Conservation (phyloP, 306 rosid species). For the Castanopsis chinensis region DNA sequence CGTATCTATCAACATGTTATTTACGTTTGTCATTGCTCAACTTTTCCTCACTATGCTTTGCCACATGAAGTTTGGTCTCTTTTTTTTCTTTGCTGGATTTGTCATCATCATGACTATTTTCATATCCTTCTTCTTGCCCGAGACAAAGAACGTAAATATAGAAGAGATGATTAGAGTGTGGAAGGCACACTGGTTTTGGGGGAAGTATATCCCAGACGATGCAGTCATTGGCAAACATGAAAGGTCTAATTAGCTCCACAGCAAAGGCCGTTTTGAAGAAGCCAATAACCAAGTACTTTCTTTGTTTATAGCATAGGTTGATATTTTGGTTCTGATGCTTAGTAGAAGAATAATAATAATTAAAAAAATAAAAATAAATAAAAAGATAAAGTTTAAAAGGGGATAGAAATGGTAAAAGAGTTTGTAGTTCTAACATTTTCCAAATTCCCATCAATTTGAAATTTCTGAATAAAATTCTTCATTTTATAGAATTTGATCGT, state of each 20-base stretch:
- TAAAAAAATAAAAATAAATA: too few species aligned
- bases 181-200: constrained; percentile 64
- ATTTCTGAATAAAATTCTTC: too few species aligned
- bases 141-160: constrained; percentile 51
- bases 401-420: too few species aligned
- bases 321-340: too few species aligned
- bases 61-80: constrained; percentile 54
- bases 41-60: constrained; percentile 51
- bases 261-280: background rate
- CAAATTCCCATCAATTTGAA: too few species aligned
- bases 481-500: too few species aligned
- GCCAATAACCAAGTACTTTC: background rate
- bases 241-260: background rate
- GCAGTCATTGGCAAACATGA: background rate
- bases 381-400: too few species aligned
- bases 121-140: constrained; percentile 38
- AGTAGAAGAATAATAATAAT: too few species aligned
- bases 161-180: constrained; percentile 52
- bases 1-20: constrained; percentile 54
- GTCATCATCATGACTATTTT: constrained; percentile 46
- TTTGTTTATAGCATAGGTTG: too few species aligned
- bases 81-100: constrained; percentile 48
- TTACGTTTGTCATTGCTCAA: constrained; percentile 48
- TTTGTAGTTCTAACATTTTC: too few species aligned
- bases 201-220: constrained; percentile 15